phyloP scores from a whole-genome alignment of 2,329 filamentous ascomycete species.

The Xylaria multiplex region DNA sequence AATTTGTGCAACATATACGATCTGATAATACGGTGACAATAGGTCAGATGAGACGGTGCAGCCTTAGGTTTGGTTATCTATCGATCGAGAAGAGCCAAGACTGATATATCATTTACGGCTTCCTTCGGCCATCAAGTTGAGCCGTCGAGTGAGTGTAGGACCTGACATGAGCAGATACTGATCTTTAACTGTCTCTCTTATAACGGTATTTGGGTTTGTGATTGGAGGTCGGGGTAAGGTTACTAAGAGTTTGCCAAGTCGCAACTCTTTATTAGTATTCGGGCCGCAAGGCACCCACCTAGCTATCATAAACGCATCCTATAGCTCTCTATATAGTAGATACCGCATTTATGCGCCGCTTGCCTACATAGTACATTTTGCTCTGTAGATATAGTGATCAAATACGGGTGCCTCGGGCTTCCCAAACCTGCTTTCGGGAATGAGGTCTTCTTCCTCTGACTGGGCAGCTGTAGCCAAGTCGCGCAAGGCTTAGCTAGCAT shows the following conservation, averaged over 20 bases:
- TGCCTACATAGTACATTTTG: not conserved
- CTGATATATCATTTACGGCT: conserved; percentile 1
- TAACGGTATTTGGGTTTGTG: conserved; percentile 16
- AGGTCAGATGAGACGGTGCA: conserved; percentile 6
- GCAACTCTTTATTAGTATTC: conserved; percentile 41
- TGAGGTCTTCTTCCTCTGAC: not conserved
- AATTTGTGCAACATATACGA: not conserved
- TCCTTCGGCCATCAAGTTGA: conserved; percentile 9
- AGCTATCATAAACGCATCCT: conserved; percentile 28
- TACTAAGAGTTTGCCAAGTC: conserved; percentile 41
- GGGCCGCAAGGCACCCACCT: conserved; percentile 40
- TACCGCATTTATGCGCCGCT: conserved; percentile 11
- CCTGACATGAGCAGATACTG: conserved; percentile 9
- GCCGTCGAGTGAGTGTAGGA: conserved; percentile 10
- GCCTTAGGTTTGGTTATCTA: conserved; percentile 4
- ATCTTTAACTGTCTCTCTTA: conserved; percentile 16
- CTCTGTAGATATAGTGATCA: not conserved
- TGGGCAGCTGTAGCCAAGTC: conserved; percentile 1
- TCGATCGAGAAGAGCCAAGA: not conserved
- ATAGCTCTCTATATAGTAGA: conserved; percentile 19
- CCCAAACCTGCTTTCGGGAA: conserved; percentile 11
- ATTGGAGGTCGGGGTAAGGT: conserved; percentile 39
- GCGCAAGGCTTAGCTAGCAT: not conserved
- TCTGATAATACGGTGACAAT: not conserved
- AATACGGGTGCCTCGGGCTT: not conserved